Evolutionary conservation across 2,329 filamentous ascomycete genomes (phyloP), one percentile per base, ranked within the genome.

Genomic region (Sporothrix dimorphospora): DNA sequence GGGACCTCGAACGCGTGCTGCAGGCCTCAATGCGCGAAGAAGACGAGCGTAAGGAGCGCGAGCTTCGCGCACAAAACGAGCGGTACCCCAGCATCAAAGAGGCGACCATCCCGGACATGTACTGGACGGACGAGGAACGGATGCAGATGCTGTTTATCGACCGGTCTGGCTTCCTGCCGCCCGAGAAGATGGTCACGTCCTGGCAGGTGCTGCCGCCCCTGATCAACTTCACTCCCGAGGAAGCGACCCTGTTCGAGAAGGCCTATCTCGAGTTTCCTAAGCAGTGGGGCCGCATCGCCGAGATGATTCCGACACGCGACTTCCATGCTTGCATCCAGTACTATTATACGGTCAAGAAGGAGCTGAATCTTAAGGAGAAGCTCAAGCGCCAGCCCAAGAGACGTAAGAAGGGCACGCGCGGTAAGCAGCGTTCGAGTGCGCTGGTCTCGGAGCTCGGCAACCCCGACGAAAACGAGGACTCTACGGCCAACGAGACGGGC

Each of bases 241-340:
- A 96, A 79, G 85, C 88, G 49, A 86, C 88, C 59, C 84, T 87
- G 38, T 94, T 96, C 78, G 91, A 94, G 76, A 90, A 91, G 76
- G 86, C 89, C 12, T 95, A 94, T 77, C 85, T 92, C 68, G 91
- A 93, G 74, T 88, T 87, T 72, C 91, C 92, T 0, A 96, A 96
- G 84, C 92, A 94, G 78, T 96, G 92, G 92, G 91, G 92, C 72
- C 90, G 89, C 76, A 90, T 96, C 72, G 91, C 92, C 5, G 89
- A 91, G 72, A 85, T 86, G 30, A 82, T 95, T 6, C 86, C 87
- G 0, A 85, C 87, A 40, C 89, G 92, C 30, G 90, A 92, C 77
- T 94, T 93, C 80, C 91, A 91, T 75, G 88, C 92, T 63, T 94
- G 91, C 80, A 96, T 96, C 76, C 91, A 94, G 78, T 94, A 94